Base-by-base conservation (phyloP, 225 moss, liverwort and hornwort species). In the Ulota crispa region DNA sequence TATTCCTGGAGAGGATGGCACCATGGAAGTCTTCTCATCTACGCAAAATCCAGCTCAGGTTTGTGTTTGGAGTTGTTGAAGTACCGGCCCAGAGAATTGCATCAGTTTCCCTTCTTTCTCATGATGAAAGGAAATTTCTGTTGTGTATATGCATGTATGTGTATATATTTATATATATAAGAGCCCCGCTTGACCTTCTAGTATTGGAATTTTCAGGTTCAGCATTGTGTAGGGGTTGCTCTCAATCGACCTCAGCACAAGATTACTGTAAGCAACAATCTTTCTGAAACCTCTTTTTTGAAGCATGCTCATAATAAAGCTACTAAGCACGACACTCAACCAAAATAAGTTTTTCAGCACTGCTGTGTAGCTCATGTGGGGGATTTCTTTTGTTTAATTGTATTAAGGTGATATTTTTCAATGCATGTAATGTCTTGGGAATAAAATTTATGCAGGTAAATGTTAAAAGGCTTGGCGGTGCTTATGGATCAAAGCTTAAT, bases 241-340 rank as follows among this genome's bases (percentile, higher is more conserved):
- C 86, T 95, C 18, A 94, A 94, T 84, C 90, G 85, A 83, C 82
- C 94, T 78, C 94, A 94, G 71, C 93, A 92, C 81, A 95, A 95
- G 87, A 87, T 95, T 10, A 92, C 89, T 79, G 95, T 94, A 84
- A 90, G 89, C 14, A 78, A 63, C 42, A 26, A 28, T 62, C 57
- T 67, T 37, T 77, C 14, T 71, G 42, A 72, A 91, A 85, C 47
- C 7, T 39, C 18, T 3, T 19, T 54, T 73, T 83, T 63, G 45
- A 63, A 76, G 31, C 23, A 23, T 63, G 45, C 21, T 76, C 45
- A 7, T 20, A 63, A 8, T 30, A 63, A 62, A 63, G 31, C 42
- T 45, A 27, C 62, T 76, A 30, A 43, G 19, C 13, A 45, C 27
- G 63, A 1, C 14, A 23, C 28, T 4, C 20, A 60, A 12, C 4